These are phyloP conservation scores for Tuctoria greenei DNA, from an alignment of 176 grass and related monocot genomes.

Conservation along the genomic window DNA sequence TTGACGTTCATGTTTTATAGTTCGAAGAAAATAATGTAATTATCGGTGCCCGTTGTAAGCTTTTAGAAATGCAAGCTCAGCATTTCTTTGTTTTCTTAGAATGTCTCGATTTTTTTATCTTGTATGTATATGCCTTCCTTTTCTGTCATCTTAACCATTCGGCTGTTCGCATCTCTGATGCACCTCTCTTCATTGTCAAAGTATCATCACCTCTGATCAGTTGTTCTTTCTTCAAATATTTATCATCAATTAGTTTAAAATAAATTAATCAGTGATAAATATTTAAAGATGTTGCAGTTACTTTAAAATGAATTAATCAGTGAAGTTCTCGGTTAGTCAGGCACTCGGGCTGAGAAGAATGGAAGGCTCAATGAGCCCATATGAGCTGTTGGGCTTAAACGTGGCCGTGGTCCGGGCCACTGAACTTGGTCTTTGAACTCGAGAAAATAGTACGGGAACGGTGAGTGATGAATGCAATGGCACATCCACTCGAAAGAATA, in stretches of 20 bases:
- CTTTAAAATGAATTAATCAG: too few relatives aligned
- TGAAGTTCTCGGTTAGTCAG: background rate
- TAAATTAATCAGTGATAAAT: too few relatives aligned
- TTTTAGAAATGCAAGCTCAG: background rate
- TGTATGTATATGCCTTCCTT: background rate
- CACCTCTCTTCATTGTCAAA: background rate
- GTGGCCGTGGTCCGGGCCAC: background rate
- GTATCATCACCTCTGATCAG: too few relatives aligned
- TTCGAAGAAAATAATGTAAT: background rate
- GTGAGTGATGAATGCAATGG: too few relatives aligned
- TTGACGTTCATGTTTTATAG: background rate
- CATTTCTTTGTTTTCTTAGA: constrained; percentile 18
- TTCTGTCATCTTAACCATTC: background rate
- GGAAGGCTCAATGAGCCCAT: background rate
- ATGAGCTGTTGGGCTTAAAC: background rate
- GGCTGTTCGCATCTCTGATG: background rate
- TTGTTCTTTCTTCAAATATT: too few relatives aligned
- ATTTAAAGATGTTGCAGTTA: too few relatives aligned
- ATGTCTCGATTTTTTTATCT: background rate
- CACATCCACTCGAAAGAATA: background rate
- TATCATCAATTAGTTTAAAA: too few relatives aligned
- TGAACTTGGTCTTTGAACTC: background rate
- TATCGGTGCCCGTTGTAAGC: background rate
- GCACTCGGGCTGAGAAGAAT: background rate
- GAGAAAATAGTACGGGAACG: background rate